These are phyloP conservation scores for Oryza glaberrima DNA, from an alignment of 176 grass and related monocot species.

Conservation along the genomic window DNA sequence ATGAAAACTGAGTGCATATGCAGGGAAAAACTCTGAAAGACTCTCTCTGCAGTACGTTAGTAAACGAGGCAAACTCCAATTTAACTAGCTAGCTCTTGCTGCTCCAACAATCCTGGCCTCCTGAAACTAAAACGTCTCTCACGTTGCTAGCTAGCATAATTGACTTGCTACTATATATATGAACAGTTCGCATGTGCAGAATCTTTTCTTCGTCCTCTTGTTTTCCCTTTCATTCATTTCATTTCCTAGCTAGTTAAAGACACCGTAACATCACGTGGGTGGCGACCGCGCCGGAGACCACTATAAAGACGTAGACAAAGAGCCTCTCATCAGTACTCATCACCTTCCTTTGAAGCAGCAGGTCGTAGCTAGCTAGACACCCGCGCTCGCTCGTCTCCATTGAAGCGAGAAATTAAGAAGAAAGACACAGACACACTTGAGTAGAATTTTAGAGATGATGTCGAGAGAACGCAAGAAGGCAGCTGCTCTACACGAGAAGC, in stretches of 20 bases:
- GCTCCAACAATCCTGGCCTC: neutral
- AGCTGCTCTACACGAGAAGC: conserved; percentile 69
- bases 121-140: neutral
- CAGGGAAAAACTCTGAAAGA: too few species aligned
- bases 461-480: conserved; percentile 80
- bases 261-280: conserved; percentile 23
- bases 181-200: neutral
- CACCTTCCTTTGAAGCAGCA: neutral
- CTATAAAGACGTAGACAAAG: conserved; percentile 20
- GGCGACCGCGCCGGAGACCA: neutral
- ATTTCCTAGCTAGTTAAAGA: neutral
- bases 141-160: neutral
- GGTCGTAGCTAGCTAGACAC: neutral
- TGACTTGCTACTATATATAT: neutral
- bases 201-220: neutral
- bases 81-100: too few species aligned
- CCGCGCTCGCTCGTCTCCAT: neutral
- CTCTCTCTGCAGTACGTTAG: too few species aligned
- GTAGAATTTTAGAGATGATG: conserved; percentile 44
- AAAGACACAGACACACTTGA: neutral
- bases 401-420: neutral
- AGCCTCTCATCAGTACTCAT: neutral
- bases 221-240: neutral
- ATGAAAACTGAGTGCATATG: too few species aligned
- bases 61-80: too few species aligned